Base-by-base conservation (phyloP, 2,329 filamentous ascomycete species). In the Diplodia sapinea region DNA sequence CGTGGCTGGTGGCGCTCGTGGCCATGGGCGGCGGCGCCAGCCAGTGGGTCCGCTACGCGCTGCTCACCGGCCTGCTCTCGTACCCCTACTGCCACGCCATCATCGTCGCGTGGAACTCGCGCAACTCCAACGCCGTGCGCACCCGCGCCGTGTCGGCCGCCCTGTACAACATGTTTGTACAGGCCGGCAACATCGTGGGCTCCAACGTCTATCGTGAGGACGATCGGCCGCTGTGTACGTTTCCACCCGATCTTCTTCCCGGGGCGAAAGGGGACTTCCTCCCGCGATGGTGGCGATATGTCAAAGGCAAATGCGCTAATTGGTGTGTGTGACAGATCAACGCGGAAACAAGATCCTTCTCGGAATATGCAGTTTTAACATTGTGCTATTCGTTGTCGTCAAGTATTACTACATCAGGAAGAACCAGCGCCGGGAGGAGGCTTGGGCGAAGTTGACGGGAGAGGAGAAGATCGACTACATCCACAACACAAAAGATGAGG, bases 151-250 rank as follows among this genome's bases (percentile, higher is more conserved):
- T 85, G 8, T 81, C 79, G 40, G 82, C 83, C 0, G 83, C 82
- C 1, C 70, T 84, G 26, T 85, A 85, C 75, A 85, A 85, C 70
- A 84, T 84, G 75, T 79, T 81, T 49, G 79, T 83, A 8, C 82
- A 82, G 70, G 71, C 74, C n/a, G 78, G 80, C 1, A 80, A 79
- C 66, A 82, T 84, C 65, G 78, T 82, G 15, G 76, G 77, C 2
- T 73, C 74, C 36, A 81, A 87, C 77, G 84, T 87, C 68, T 88
- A 87, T 71, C 83, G 85, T 29, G 76, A 83, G 20, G 84, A 86
- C 51, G 86, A 88, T 71, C 79, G 81, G 71, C 85, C 86, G 1
- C 74, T 84, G 26, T 87, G 70, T 68, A 38, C 29, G 59, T 51
- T 47, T n/a, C 11, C 13, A 12, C 9, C 36, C 9, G 2, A 7